Evolutionary conservation across 2,329 filamentous ascomycete genomes (phyloP).

Genomic region (Myriosclerotinia curreyana): DNA sequence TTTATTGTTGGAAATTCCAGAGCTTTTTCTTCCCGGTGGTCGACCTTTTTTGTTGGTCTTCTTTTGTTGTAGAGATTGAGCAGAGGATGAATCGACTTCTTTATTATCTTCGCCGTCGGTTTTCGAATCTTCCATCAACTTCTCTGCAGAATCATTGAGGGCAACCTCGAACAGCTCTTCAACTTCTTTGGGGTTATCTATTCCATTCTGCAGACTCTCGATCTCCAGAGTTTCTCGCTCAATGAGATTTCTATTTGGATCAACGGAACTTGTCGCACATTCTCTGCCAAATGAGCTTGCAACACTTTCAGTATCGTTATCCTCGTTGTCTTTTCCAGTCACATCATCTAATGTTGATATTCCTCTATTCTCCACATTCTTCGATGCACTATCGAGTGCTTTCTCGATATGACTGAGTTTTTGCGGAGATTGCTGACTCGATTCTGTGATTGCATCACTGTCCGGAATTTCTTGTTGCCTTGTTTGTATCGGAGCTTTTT

Average conservation of each 20-base stretch:
- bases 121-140: background rate
- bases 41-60: background rate
- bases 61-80: background rate
- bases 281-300: conserved; percentile 18
- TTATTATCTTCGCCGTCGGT: background rate
- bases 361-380: background rate
- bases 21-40: conserved; percentile 3
- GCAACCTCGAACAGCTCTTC: background rate
- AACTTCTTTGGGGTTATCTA: background rate
- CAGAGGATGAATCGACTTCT: background rate
- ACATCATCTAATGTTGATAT: background rate
- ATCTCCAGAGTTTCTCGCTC: background rate
- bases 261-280: conserved; percentile 16
- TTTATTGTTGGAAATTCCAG: background rate
- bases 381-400: background rate
- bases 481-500: background rate
- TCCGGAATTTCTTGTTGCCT: conserved; percentile 20
- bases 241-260: conserved; percentile 3
- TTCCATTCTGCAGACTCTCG: background rate
- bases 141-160: background rate
- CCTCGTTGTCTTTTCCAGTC: background rate
- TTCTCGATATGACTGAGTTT: background rate
- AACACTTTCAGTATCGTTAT: background rate
- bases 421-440: conserved; percentile 12
- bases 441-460: conserved; percentile 19